Percentiles rank a stretch among this genome's conserved stretches.
Evolutionary conservation across 176 grass and related monocot species (phyloP).

Genomic region (Raddia guianensis): DNA sequence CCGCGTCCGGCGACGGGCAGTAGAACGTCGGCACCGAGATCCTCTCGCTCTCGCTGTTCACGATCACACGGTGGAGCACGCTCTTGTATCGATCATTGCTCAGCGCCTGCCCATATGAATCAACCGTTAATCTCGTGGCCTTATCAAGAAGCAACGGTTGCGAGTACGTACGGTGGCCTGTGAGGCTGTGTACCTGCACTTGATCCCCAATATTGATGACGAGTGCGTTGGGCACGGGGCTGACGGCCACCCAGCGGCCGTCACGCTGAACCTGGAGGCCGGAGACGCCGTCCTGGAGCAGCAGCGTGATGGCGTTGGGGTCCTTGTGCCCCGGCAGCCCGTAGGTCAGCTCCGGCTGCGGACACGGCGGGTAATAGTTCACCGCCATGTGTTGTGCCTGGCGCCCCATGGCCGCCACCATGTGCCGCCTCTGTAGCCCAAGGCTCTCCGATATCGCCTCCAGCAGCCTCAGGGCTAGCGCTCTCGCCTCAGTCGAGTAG

Average conservation of each 20-base stretch:
- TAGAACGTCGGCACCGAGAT: conserved; percentile 93
- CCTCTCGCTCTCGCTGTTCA: conserved; percentile 76
- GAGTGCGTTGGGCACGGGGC: conserved; percentile 60
- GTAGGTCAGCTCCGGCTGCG: conserved; percentile 89
- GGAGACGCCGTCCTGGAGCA: conserved; percentile 84
- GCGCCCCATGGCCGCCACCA: conserved; percentile 76
- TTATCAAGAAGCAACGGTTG: background rate
- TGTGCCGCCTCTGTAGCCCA: conserved; percentile 65
- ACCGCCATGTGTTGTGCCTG: conserved; percentile 96
- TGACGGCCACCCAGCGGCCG: conserved; percentile 71
- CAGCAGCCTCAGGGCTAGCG: conserved; percentile 62
- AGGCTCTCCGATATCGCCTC: conserved; percentile 80
- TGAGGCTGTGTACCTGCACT: conserved; percentile 50
- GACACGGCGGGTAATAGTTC: conserved; percentile 93
- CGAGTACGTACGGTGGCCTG: background rate
- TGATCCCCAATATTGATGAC: conserved; percentile 96
- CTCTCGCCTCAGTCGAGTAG: conserved; percentile 67
- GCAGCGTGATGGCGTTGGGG: conserved; percentile 82
- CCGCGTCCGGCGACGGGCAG: conserved; percentile 58
- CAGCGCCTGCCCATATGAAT: conserved; percentile 48
- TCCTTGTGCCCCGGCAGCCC: conserved; percentile 89
- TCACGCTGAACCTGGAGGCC: conserved; percentile 70
- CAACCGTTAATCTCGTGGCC: background rate
- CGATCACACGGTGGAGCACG: conserved; percentile 79
- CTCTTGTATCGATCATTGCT: conserved; percentile 83